Evolutionary conservation across 2,329 filamentous ascomycete species (phyloP).

Genomic region (Pseudogymnoascus sp.): DNA sequence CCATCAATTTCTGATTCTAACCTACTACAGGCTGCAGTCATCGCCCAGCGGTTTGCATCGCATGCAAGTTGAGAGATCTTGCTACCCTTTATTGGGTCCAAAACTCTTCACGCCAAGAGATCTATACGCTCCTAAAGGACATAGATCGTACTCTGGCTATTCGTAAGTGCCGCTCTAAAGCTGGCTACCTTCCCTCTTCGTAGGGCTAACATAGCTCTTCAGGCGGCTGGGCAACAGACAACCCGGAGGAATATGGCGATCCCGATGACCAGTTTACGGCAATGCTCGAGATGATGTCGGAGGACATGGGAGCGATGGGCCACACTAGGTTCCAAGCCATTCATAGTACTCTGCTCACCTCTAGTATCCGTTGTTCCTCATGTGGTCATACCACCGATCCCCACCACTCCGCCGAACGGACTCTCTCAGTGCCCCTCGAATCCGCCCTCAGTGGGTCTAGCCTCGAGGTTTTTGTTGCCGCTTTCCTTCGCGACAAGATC

Average conservation of each 20-base stretch:
- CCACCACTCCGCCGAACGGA: constrained; percentile 18
- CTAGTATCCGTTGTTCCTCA: constrained; percentile 18
- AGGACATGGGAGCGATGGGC: constrained; percentile 18
- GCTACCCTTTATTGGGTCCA: constrained; percentile 14
- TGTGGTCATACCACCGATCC: constrained; percentile 21
- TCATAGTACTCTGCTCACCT: constrained; percentile 14
- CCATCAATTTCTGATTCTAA: not conserved
- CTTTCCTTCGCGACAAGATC: constrained; percentile 19
- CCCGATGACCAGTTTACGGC: constrained; percentile 25
- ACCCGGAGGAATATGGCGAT: constrained; percentile 22
- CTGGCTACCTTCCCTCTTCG: not conserved
- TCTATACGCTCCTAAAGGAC: constrained; percentile 10
- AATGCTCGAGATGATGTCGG: constrained; percentile 19
- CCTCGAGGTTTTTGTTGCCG: constrained; percentile 19
- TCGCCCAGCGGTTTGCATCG: constrained; percentile 11
- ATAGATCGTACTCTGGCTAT: constrained; percentile 14
- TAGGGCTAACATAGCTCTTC: not conserved
- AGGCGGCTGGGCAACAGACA: constrained; percentile 20
- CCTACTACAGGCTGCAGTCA: constrained; percentile 12
- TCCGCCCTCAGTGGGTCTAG: constrained; percentile 15
- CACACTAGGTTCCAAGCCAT: constrained; percentile 17
- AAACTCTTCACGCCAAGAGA: not conserved
- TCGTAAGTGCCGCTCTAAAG: constrained; percentile 11
- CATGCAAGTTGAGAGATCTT: constrained; percentile 14
- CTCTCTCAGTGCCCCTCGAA: constrained; percentile 22